Percentiles rank a stretch among this genome's conserved stretches.
Evolutionary conservation across 208 protist genomes (phyloP).

Genomic region (Herpetomonas tarakana): DNA sequence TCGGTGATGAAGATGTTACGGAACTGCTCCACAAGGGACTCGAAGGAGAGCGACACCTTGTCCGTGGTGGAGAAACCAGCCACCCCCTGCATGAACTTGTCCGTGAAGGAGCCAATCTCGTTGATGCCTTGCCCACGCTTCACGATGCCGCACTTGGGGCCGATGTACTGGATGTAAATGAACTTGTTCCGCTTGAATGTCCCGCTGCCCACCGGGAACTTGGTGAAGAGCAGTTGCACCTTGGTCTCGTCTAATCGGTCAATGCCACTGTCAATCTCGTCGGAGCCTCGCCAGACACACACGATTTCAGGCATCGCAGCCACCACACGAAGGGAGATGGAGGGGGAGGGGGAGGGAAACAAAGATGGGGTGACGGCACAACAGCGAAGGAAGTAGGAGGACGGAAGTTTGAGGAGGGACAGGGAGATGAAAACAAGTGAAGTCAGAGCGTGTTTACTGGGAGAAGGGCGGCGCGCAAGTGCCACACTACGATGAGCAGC

Average conservation of each 20-base stretch:
- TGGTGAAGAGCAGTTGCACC: conserved; percentile 76
- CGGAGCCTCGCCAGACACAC: conserved; percentile 45
- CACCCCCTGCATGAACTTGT: conserved; percentile 41
- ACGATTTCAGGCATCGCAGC: conserved; percentile 43
- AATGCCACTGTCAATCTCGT: conserved; percentile 70
- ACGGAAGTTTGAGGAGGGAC: too few species aligned
- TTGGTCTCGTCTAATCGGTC: conserved; percentile 60
- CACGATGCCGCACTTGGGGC: conserved; percentile 62
- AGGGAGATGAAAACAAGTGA: too few species aligned
- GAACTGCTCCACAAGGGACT: conserved; percentile 61
- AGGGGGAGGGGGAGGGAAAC: too few species aligned
- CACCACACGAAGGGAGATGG: not conserved
- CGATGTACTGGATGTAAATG: conserved; percentile 75
- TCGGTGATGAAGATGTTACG: conserved; percentile 72
- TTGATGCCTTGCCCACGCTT: conserved; percentile 72
- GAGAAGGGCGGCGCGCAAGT: too few species aligned
- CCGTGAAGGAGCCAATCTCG: conserved; percentile 57
- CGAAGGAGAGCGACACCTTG: conserved; percentile 54
- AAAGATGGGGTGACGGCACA: too few species aligned
- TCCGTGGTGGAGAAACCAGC: conserved; percentile 68
- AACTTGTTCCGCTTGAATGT: conserved; percentile 90
- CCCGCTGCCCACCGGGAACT: conserved; percentile 76
- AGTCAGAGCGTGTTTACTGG: too few species aligned
- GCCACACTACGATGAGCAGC: too few species aligned
- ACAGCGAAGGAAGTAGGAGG: too few species aligned